These are phyloP conservation scores for Yamadazyma siamensis DNA, from an alignment of 1,139 yeast species.

Conservation along the genomic window DNA sequence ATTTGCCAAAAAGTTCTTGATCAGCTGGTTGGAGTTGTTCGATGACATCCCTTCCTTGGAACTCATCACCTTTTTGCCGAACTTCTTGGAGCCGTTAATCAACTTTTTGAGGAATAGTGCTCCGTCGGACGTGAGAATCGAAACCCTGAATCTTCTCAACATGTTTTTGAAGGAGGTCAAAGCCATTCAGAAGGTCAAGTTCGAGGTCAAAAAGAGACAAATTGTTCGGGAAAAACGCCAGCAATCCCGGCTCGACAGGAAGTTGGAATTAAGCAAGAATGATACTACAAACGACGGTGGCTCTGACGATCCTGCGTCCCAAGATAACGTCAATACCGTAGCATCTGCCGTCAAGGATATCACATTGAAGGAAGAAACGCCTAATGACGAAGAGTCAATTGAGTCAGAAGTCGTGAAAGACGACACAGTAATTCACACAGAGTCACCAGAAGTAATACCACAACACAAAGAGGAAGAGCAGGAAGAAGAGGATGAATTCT, in stretches of 20 bases:
- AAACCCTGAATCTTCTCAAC: constrained; percentile 75
- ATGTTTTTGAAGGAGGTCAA: constrained; percentile 77
- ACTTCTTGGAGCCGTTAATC: constrained; percentile 81
- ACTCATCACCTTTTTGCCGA: constrained; percentile 81
- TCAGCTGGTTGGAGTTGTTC: constrained; percentile 87
- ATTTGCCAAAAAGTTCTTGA: constrained; percentile 84
- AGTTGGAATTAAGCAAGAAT: constrained; percentile 3
- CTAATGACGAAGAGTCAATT: constrained; percentile 13
- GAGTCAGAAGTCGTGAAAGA: constrained; percentile 11
- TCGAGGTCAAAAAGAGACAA: constrained; percentile 37
- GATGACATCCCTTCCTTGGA: constrained; percentile 94
- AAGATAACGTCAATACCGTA: constrained; percentile 10
- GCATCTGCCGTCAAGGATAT: constrained; percentile 21
- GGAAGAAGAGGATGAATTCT: constrained; percentile 40
- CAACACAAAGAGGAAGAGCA: constrained; percentile 8
- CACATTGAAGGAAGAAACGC: constrained; percentile 8
- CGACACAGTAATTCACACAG: neutral
- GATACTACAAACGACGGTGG: constrained; percentile 7
- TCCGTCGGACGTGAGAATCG: constrained; percentile 83
- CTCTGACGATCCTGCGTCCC: neutral
- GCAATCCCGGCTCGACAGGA: constrained; percentile 2
- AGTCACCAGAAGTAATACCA: constrained; percentile 1
- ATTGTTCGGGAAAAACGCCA: constrained; percentile 18
- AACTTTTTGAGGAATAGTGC: constrained; percentile 74
- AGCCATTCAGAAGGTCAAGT: constrained; percentile 67